These are phyloP conservation scores for Filosporella fistucella DNA, from an alignment of 495 filamentous ascomycete genomes.

Conservation along the genomic window DNA sequence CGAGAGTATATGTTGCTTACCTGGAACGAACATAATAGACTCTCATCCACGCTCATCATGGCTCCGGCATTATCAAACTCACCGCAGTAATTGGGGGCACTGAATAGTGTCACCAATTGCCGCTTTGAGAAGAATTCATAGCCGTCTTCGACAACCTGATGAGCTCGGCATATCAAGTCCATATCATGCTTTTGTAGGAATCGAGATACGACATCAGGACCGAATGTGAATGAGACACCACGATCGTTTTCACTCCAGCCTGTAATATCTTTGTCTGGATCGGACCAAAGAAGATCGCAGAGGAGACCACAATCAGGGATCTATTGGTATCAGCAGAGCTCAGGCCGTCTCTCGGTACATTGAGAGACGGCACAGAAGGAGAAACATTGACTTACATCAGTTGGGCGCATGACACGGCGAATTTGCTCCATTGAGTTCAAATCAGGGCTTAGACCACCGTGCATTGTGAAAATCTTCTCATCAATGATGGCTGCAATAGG, in stretches of 20 bases:
- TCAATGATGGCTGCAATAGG: constrained; percentile 99
- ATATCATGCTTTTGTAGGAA: constrained; percentile 99
- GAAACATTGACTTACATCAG: constrained; percentile 69
- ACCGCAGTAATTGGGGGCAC: constrained; percentile 97
- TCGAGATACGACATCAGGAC: constrained; percentile 96
- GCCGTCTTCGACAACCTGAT: constrained; percentile 98
- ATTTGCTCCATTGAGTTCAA: constrained; percentile 99
- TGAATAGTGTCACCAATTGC: constrained; percentile 96
- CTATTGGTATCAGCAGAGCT: constrained; percentile 54
- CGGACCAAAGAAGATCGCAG: constrained; percentile 97
- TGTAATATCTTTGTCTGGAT: constrained; percentile 99
- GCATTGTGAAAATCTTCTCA: constrained; percentile 99
- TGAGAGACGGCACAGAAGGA: constrained; percentile 28
- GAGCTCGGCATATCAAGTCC: constrained; percentile 98
- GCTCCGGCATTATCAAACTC: constrained; percentile 99
- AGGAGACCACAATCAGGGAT: constrained; percentile 97
- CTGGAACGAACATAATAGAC: constrained; percentile 98
- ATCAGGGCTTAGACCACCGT: constrained; percentile 94
- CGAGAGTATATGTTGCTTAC: constrained; percentile 45
- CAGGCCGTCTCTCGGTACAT: constrained; percentile 32
- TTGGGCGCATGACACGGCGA: constrained; percentile 96
- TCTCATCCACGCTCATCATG: constrained; percentile 99
- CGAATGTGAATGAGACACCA: constrained; percentile 98
- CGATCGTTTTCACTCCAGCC: constrained; percentile 99
- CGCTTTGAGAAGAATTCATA: constrained; percentile 99